phyloP scores from a whole-genome alignment of 805 yeast genomes.

The Candida ulmi region DNA sequence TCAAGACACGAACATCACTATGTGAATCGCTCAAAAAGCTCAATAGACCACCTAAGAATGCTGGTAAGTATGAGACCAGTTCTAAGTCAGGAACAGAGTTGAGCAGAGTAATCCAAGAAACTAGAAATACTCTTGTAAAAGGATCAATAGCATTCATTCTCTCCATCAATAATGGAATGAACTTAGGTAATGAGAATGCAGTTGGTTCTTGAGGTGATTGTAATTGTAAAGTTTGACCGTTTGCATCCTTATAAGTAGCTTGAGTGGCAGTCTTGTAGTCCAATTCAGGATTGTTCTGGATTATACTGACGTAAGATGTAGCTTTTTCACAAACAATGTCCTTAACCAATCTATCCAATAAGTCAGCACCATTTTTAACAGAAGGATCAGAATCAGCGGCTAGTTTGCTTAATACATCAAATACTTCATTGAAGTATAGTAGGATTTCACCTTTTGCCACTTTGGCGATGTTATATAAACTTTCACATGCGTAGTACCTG shows the following conservation, averaged over 20 bases:
- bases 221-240: constrained; percentile 56
- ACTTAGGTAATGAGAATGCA: constrained; percentile 80
- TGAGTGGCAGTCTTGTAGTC: constrained; percentile 32
- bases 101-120: constrained; percentile 89
- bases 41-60: constrained; percentile 79
- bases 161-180: constrained; percentile 87
- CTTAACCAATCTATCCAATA: constrained; percentile 82
- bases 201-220: constrained; percentile 54
- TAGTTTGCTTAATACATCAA: constrained; percentile 84
- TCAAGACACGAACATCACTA: constrained; percentile 80
- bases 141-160: constrained; percentile 91
- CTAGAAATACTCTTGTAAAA: constrained; percentile 82
- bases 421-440: constrained; percentile 87
- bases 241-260: constrained; percentile 42
- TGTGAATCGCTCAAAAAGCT: constrained; percentile 78
- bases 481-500: constrained; percentile 94
- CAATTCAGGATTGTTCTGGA: constrained; percentile 44
- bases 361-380: constrained; percentile 92
- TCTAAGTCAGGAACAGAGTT: constrained; percentile 92
- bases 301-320: constrained; percentile 73
- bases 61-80: constrained; percentile 79
- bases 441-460: constrained; percentile 94
- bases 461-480: constrained; percentile 90
- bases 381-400: constrained; percentile 89
- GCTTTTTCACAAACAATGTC: constrained; percentile 96